Evolutionary conservation across 768 basidiomycete genomes (phyloP), one percentile per base, ranked within the genome.

Genomic region (Suillus lakei): DNA sequence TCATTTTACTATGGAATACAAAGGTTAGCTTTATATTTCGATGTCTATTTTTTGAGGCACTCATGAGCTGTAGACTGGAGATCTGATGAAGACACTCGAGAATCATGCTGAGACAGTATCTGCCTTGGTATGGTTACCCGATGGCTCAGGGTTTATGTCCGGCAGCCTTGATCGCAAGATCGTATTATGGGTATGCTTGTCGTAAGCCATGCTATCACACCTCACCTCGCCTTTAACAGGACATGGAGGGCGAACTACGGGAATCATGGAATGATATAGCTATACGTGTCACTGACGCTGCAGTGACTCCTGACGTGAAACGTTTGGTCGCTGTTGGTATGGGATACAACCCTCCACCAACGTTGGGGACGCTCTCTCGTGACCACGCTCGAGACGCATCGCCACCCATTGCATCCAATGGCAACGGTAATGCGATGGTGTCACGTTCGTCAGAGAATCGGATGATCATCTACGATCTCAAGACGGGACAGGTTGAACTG

Each of bases 141-240:
- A 98, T 74, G 91, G 91, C 39, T 88, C 88, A 26, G 95, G 93
- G 9, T 98, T 99, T 74, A 86, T 98, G 69, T 96, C 95, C 13
- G 91, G 90, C 59, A 91, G 91, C 50, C 82, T 97, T 73, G 97
- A 98, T 76, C 87, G 89, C 67, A 91, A 88, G 77, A 88, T 93
- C 65, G 84, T 90, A 51, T 86, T 90, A 64, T 96, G 95, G 95
- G 95, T 95, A 77, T 56, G 86, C 74, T 59, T 43, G 39, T 59
- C 46, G 62, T 61, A 54, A 51, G 55, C 13, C 44, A 41, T 62
- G 48, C 61, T 62, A 66, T 70, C 64, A 41, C 60, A 12, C 53
- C 59, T 53, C 21, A 39, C 66, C 61, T 70, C 66, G 67, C 64
- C 64, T 60, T 46, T 41, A 69, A 39, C 75, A 98, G 96, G 88